These are phyloP conservation scores for Gaeumannomyces sp. DNA, from an alignment of 2,329 filamentous ascomycete genomes.

Conservation along the genomic window DNA sequence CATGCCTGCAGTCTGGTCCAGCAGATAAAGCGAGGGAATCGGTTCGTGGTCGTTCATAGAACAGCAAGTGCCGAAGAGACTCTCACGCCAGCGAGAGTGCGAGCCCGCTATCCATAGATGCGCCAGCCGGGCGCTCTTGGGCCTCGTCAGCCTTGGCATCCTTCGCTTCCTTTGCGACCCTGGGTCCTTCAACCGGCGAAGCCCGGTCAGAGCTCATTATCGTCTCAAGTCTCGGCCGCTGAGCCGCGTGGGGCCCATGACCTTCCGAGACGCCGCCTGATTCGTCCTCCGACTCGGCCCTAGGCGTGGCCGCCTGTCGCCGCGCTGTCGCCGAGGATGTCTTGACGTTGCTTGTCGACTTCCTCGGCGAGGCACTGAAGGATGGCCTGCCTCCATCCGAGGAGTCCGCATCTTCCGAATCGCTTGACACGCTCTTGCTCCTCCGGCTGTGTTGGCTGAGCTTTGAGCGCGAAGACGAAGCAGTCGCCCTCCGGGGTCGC, in stretches of 20 bases:
- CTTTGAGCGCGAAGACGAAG: slow-evolving; percentile 18
- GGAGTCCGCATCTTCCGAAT: slow-evolving; percentile 15
- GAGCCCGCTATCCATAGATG: slow-evolving; percentile 23
- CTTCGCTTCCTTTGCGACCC: slow-evolving; percentile 1
- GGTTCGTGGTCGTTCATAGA: no score
- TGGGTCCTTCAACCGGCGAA: not conserved
- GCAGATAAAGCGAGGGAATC: not conserved
- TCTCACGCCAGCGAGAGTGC: slow-evolving; percentile 15
- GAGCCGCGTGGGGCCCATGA: slow-evolving; percentile 28
- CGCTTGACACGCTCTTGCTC: slow-evolving; percentile 14
- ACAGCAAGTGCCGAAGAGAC: no score
- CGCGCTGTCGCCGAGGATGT: slow-evolving; percentile 3
- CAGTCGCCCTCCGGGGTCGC: slow-evolving; percentile 18
- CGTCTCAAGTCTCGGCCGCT: slow-evolving; percentile 40
- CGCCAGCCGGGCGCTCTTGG: slow-evolving; percentile 14
- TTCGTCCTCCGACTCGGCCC: slow-evolving; percentile 26
- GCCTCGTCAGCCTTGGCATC: slow-evolving; percentile 4
- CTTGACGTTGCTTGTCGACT: slow-evolving; percentile 13
- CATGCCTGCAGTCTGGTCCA: slow-evolving; percentile 9
- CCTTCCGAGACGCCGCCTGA: slow-evolving; percentile 13
- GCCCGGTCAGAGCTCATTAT: slow-evolving; percentile 35
- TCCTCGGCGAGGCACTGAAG: not conserved
- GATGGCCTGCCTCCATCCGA: not conserved
- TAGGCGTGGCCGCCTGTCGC: slow-evolving; percentile 16
- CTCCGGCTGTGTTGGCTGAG: slow-evolving; percentile 20